Conservation (phyloP, 1,139 yeast species). For the Saccharomyces hybrid region DNA sequence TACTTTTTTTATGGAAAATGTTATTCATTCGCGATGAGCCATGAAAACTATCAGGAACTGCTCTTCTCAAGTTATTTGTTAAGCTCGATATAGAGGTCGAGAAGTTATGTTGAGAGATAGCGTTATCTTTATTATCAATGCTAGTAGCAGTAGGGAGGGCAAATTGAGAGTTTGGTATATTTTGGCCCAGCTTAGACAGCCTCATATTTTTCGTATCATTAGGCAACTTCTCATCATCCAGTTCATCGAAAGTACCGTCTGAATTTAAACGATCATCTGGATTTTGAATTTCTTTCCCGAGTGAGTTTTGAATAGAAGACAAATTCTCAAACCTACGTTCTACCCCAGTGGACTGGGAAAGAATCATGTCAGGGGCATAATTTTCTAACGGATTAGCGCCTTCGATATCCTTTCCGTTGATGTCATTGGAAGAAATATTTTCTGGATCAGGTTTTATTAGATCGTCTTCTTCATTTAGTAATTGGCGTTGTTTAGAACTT, state of each 20-base stretch:
- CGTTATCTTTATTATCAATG: constrained; percentile 2
- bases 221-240: neutral
- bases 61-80: constrained; percentile 24
- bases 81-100: constrained; percentile 29
- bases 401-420: neutral
- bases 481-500: neutral
- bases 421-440: neutral
- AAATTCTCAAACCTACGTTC: constrained; percentile 36
- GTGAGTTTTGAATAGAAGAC: constrained; percentile 30
- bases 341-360: constrained; percentile 46
- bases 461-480: neutral
- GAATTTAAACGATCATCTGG: neutral
- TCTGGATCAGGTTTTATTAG: neutral
- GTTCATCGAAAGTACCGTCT: neutral
- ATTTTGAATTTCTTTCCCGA: constrained; percentile 13
- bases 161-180: neutral
- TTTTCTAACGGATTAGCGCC: constrained; percentile 15
- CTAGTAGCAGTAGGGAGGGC: neutral
- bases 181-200: neutral
- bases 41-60: constrained; percentile 12
- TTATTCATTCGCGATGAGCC: constrained; percentile 13
- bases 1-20: constrained; percentile 11
- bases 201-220: neutral
- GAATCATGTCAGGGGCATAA: constrained; percentile 35
- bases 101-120: constrained; percentile 8